Conservation (phyloP, 1,139 yeast genomes). For the Yamadazyma dendronema region DNA sequence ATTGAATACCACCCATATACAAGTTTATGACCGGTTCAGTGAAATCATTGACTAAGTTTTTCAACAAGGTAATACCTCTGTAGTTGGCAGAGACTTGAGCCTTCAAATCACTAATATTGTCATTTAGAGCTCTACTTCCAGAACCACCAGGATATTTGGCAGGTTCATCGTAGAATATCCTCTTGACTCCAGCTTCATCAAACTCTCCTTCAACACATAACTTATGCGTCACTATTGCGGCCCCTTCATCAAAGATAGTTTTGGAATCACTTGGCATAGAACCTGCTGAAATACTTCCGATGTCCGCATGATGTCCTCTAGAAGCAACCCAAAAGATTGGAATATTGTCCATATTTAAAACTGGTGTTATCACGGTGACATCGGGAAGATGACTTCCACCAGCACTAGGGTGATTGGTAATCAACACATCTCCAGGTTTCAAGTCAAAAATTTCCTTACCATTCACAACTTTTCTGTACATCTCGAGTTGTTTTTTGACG, state of each 20-base stretch:
- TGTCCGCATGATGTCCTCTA: constrained; percentile 49
- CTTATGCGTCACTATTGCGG: constrained; percentile 40
- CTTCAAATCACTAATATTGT: constrained; percentile 42
- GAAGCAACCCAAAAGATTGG: constrained; percentile 48
- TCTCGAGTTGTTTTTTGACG: constrained; percentile 62
- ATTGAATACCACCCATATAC: constrained; percentile 44
- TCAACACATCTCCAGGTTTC: constrained; percentile 70
- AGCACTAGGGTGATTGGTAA: constrained; percentile 75
- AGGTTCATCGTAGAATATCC: constrained; percentile 39
- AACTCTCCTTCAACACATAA: constrained; percentile 36
- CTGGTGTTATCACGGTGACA: constrained; percentile 75
- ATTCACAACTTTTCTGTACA: constrained; percentile 43
- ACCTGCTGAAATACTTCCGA: constrained; percentile 46
- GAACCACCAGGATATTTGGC: constrained; percentile 48
- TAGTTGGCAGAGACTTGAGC: constrained; percentile 46
- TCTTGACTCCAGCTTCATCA: constrained; percentile 41
- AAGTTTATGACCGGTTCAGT: constrained; percentile 33
- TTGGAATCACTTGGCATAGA: constrained; percentile 49
- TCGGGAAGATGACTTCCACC: constrained; percentile 88
- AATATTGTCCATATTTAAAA: constrained; percentile 29
- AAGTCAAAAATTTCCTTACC: constrained; percentile 34
- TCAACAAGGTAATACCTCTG: constrained; percentile 38
- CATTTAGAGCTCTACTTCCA: constrained; percentile 42
- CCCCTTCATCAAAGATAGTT: constrained; percentile 45
- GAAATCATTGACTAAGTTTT: constrained; percentile 31